Conservation (phyloP, 352 stramenopile species). For the Phytophthora palmivora region DNA sequence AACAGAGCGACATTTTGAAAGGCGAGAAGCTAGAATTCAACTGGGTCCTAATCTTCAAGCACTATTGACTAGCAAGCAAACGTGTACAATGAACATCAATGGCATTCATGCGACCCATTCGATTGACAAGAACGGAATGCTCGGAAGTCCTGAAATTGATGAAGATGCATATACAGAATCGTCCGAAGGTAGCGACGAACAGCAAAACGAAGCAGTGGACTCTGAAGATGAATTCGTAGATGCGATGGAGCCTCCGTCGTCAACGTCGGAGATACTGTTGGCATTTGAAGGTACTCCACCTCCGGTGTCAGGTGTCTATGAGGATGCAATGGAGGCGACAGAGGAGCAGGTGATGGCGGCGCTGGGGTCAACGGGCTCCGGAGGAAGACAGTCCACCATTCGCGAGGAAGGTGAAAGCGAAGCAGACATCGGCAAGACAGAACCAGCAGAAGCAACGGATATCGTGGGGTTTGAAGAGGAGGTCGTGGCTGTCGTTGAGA, state of each 20-base stretch:
- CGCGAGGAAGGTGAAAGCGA: slow-evolving; percentile 14
- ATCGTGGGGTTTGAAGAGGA: background rate
- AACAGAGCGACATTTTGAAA: slow-evolving; percentile 21
- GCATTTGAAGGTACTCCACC: slow-evolving; percentile 15
- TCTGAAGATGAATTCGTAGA: slow-evolving; percentile 43
- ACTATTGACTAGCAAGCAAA: slow-evolving; percentile 9
- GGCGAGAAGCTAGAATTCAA: background rate
- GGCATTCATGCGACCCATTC: slow-evolving; percentile 1
- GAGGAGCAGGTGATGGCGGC: slow-evolving; percentile 24
- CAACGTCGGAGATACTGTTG: slow-evolving; percentile 9
- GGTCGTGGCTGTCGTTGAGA: background rate
- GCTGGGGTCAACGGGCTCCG: slow-evolving; percentile 15
- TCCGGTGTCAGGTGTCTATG: slow-evolving; percentile 25
- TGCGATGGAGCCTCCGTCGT: slow-evolving; percentile 30
- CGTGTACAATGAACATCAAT: slow-evolving; percentile 11
- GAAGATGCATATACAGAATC: slow-evolving; percentile 32
- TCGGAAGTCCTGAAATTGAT: slow-evolving; percentile 12
- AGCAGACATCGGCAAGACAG: background rate
- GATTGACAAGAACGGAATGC: slow-evolving; percentile 14
- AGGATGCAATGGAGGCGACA: slow-evolving; percentile 39
- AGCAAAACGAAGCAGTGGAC: slow-evolving; percentile 11
- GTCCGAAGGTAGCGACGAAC: slow-evolving; percentile 17
- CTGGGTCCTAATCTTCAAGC: background rate
- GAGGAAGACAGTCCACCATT: slow-evolving; percentile 20
- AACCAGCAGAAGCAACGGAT: background rate